Base-by-base conservation (phyloP, 2,329 filamentous ascomycete species). In the Paraconiothyrium sp. region DNA sequence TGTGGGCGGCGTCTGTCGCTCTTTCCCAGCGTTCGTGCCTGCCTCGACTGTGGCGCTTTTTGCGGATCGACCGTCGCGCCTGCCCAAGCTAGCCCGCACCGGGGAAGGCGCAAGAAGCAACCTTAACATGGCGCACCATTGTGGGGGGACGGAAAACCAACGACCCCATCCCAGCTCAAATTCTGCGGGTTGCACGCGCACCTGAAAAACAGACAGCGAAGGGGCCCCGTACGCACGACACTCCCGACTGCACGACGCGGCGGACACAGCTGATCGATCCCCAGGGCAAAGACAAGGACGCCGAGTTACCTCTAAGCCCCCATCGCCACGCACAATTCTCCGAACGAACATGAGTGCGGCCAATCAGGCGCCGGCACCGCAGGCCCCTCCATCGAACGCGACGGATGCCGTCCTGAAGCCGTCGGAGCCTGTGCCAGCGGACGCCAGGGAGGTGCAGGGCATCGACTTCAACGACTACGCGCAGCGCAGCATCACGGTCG, bases 381-480 rank as follows among this genome's bases (percentile, higher is more conserved):
- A 67, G 27, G 81, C 81, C 48, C 83, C 83, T 51, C 83, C 83
- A 14, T 67, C 77, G 8, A 78, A 74, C 67, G 83, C 82, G 65
- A 92, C 89, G 51, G 88, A 91, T 77, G 94, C 94, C 34, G 94
- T 98, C 50, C 85, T 98, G 55, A 91, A 94, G 69, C 85, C 90
- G 54, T 97, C 94, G 1, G 90, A 91, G 60, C 91, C 92, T 58
- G 89, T 97, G 76, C 92, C 94, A 16, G 85, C 89, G 58, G 90
- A 86, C 50, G 88, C 92, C n/a, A 88, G 90, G 68, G 87, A 92
- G 76, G 94, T 99, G 39, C 88, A 91, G 76, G 95, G 97, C 72
- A 87, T 98, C 64, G 94, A 99, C 76, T 99, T 98, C 81, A 91
- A 97, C 82, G 85, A 90, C 56, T 88, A 93, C 79, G 89, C 88